These are phyloP conservation scores for Gymnopilus dilepis DNA, from an alignment of 768 basidiomycete genomes.

Conservation along the genomic window DNA sequence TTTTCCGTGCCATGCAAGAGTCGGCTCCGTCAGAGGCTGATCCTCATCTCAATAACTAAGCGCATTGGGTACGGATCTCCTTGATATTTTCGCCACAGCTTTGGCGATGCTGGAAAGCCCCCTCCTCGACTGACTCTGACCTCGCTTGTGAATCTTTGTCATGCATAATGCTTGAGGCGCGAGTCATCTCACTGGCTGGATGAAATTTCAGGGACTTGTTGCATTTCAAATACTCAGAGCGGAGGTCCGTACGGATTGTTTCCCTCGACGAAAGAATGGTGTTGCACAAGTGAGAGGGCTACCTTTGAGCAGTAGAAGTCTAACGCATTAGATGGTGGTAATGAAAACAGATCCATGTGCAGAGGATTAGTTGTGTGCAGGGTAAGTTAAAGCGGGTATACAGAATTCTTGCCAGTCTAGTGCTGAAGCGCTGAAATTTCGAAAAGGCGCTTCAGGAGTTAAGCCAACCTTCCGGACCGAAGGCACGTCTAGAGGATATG, in stretches of 20 bases:
- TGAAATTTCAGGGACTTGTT: background rate
- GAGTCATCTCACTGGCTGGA: background rate
- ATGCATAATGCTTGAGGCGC: background rate
- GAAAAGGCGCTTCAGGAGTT: background rate
- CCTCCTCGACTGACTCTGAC: background rate
- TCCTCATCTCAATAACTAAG: background rate
- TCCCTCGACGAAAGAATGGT: no score
- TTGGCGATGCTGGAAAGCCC: background rate
- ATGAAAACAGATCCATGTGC: no score
- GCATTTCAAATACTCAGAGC: background rate
- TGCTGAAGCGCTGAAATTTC: background rate
- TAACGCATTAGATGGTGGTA: no score
- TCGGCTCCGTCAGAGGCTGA: background rate
- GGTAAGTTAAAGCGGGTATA: background rate
- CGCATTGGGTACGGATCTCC: background rate
- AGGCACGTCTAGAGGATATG: background rate
- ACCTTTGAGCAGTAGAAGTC: no score
- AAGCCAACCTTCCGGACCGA: background rate
- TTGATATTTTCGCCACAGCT: background rate
- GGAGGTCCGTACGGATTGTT: background rate
- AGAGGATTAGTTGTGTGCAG: background rate
- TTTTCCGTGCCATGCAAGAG: no score
- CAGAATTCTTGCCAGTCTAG: background rate
- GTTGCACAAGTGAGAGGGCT: no score
- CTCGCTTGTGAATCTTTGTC: background rate